Conservation (phyloP, 441 rosid species). For the Jatropha podagrica region DNA sequence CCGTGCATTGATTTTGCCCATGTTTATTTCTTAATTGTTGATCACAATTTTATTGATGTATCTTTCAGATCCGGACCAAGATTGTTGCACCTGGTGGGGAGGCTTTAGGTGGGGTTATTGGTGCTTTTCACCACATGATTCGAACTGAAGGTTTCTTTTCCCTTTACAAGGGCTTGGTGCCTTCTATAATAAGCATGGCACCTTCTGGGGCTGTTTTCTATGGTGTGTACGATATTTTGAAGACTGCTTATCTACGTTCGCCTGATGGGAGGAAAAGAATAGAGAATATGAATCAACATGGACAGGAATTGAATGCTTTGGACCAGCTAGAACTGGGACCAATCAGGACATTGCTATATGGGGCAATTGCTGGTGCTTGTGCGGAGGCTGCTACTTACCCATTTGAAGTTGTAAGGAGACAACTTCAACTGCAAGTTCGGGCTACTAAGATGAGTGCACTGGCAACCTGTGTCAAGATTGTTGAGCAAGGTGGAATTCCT, state of each 20-base stretch:
- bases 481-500: slow-evolving; percentile 67
- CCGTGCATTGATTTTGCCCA: neutral
- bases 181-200: slow-evolving; percentile 73
- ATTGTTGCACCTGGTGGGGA: slow-evolving; percentile 87
- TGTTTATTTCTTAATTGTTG: neutral
- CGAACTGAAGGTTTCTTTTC: slow-evolving; percentile 80
- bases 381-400: slow-evolving; percentile 84
- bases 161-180: slow-evolving; percentile 78
- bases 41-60: neutral
- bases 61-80: slow-evolving; percentile 63
- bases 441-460: slow-evolving; percentile 56
- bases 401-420: slow-evolving; percentile 78
- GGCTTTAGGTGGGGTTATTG: slow-evolving; percentile 70
- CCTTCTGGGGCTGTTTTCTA: slow-evolving; percentile 81
- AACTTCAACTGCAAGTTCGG: slow-evolving; percentile 68
- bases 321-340: slow-evolving; percentile 79
- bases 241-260: slow-evolving; percentile 69
- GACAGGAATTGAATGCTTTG: slow-evolving; percentile 61
- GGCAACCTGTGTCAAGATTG: slow-evolving; percentile 51
- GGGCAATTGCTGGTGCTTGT: slow-evolving; percentile 83
- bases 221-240: slow-evolving; percentile 73
- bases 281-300: slow-evolving; percentile 53
- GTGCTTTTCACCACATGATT: slow-evolving; percentile 63
- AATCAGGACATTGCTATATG: slow-evolving; percentile 65
- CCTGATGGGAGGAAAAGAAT: slow-evolving; percentile 65